Conservation (phyloP, 2,329 filamentous ascomycete genomes). For the Aureobasidium subglaciale region DNA sequence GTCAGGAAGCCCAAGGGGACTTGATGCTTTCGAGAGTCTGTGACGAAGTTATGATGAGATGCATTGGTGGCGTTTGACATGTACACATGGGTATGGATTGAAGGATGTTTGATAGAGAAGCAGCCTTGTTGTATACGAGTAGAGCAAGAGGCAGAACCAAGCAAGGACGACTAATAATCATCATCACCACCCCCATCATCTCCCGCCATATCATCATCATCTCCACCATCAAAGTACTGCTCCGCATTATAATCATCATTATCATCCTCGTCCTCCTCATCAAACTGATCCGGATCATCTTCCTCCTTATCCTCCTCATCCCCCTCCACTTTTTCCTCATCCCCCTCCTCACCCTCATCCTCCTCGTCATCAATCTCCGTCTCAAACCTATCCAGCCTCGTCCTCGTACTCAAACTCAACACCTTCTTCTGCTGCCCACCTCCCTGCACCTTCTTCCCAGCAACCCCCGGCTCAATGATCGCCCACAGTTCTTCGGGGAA, state of each 20-base stretch:
- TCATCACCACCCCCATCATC: slow-evolving; percentile 40
- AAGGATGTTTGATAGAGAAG: too few relatives aligned
- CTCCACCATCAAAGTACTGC: slow-evolving; percentile 57
- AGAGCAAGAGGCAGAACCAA: neutral
- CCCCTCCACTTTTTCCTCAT: slow-evolving; percentile 37
- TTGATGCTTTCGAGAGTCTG: neutral
- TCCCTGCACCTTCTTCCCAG: slow-evolving; percentile 24
- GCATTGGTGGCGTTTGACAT: neutral
- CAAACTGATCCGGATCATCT: slow-evolving; percentile 54
- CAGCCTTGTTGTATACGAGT: too few relatives aligned
- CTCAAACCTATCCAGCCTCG: slow-evolving; percentile 21
- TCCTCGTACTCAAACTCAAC: slow-evolving; percentile 6
- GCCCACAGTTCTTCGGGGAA: slow-evolving; percentile 54
- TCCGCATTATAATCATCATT: slow-evolving; percentile 58
- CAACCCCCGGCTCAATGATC: slow-evolving; percentile 37
- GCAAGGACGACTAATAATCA: neutral
- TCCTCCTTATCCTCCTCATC: slow-evolving; percentile 51
- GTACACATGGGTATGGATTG: too few relatives aligned
- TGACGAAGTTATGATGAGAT: neutral
- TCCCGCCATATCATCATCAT: slow-evolving; percentile 48
- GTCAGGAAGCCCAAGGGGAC: slow-evolving; percentile 12
- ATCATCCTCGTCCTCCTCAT: slow-evolving; percentile 48
- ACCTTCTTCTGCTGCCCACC: slow-evolving; percentile 15
- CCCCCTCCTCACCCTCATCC: slow-evolving; percentile 32
- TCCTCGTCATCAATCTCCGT: slow-evolving; percentile 30